Evolutionary conservation across 805 yeast species (phyloP).

Genomic region (Candida namnaoensis): DNA sequence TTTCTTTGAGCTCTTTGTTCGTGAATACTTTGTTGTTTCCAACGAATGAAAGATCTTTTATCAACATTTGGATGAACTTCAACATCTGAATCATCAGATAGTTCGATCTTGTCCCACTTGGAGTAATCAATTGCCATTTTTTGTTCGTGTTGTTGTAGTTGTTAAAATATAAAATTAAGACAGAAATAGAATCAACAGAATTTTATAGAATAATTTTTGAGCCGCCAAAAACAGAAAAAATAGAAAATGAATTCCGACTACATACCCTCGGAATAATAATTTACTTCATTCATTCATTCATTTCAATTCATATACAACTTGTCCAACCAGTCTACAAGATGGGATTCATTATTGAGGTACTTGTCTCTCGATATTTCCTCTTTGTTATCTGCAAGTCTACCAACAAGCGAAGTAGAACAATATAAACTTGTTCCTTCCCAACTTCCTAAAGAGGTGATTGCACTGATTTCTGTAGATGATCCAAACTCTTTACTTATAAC

Average conservation of each 20-base stretch:
- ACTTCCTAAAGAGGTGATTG: conserved; percentile 11
- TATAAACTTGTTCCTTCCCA: conserved; percentile 20
- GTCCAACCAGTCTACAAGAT: neutral
- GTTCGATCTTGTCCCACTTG: conserved; percentile 94
- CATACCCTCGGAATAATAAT: too few species aligned
- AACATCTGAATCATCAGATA: conserved; percentile 93
- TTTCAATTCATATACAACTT: neutral
- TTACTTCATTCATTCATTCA: too few species aligned
- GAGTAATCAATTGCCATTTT: conserved; percentile 86
- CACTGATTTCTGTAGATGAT: neutral
- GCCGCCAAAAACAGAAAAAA: too few species aligned
- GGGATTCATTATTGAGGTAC: neutral
- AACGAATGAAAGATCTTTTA: conserved; percentile 79
- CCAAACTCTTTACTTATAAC: neutral
- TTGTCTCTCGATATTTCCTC: neutral
- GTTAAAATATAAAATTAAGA: too few species aligned
- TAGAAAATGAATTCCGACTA: too few species aligned
- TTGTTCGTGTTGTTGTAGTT: too few species aligned
- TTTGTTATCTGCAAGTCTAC: conserved; percentile 3
- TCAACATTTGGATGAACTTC: conserved; percentile 99
- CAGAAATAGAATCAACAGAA: too few species aligned
- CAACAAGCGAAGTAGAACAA: conserved; percentile 11
- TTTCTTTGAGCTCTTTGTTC: conserved; percentile 81
- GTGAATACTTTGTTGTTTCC: conserved; percentile 97
- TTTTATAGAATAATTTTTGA: too few species aligned